A percentile compares a stretch with the other conserved stretches of the same genome.
Conservation (phyloP, 192 early-diverging fungal genomes). For the Coemansia sp. region DNA sequence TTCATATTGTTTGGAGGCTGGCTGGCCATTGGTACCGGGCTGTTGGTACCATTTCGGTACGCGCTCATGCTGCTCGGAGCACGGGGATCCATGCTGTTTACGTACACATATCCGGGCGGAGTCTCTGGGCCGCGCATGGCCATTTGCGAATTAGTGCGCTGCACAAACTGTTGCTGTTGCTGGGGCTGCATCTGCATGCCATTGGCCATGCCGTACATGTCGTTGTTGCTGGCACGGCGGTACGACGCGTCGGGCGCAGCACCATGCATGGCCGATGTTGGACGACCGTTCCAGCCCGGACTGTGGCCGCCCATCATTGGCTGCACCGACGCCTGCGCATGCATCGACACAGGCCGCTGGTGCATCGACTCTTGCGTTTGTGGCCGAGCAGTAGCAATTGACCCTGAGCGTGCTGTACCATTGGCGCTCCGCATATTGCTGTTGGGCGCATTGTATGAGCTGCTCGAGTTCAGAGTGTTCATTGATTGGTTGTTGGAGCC, state of each 20-base stretch:
- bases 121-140: conserved; percentile 9
- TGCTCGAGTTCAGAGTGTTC: background rate
- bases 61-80: conserved; percentile 29
- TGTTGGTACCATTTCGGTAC: conserved; percentile 11
- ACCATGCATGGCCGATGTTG: conserved; percentile 43
- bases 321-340: conserved; percentile 14
- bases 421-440: conserved; percentile 21
- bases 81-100: conserved; percentile 12
- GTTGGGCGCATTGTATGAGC: background rate
- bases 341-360: conserved; percentile 6
- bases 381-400: conserved; percentile 20
- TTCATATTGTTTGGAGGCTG: conserved; percentile 23
- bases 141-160: conserved; percentile 27
- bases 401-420: conserved; percentile 31
- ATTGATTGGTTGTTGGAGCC: background rate
- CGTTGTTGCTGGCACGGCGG: conserved; percentile 48
- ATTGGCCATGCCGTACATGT: conserved; percentile 36
- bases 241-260: conserved; percentile 16
- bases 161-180: conserved; percentile 23
- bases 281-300: conserved; percentile 33
- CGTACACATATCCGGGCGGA: conserved; percentile 10
- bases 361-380: conserved; percentile 33
- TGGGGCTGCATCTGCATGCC: conserved; percentile 5
- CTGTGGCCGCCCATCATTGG: conserved; percentile 5
- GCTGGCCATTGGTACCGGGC: conserved; percentile 11